phyloP scores from a whole-genome alignment of 805 yeast species.

The Blastobotrys peoriensis region DNA sequence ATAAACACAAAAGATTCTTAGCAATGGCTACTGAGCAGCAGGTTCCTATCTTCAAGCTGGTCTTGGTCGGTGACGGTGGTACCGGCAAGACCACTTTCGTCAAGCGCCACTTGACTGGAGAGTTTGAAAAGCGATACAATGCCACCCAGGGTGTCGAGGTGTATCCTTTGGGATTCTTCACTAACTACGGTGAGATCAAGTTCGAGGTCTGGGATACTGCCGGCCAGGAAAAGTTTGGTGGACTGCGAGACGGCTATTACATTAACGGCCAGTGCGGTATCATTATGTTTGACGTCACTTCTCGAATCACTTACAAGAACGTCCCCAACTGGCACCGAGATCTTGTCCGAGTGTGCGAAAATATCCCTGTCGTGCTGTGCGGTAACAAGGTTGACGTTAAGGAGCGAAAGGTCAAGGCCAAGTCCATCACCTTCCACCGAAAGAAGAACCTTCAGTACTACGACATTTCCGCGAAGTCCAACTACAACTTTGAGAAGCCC shows the following conservation, averaged over 20 bases:
- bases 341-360: slow-evolving; percentile 98
- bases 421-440: slow-evolving; percentile 99
- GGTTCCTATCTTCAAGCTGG: slow-evolving; percentile 96
- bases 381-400: slow-evolving; percentile 99
- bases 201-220: slow-evolving; percentile 99
- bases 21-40: slow-evolving; percentile 32
- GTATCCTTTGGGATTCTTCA: slow-evolving; percentile 95
- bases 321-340: slow-evolving; percentile 99
- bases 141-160: slow-evolving; percentile 99
- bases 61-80: slow-evolving; percentile 99
- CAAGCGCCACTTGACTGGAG: slow-evolving; percentile 98
- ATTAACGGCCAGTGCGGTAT: slow-evolving; percentile 99
- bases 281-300: slow-evolving; percentile 99
- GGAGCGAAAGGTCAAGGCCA: slow-evolving; percentile 99
- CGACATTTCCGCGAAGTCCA: slow-evolving; percentile 99
- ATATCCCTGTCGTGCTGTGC: slow-evolving; percentile 97
- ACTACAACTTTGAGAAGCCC: slow-evolving; percentile 99
- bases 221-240: slow-evolving; percentile 99
- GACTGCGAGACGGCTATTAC: slow-evolving; percentile 98
- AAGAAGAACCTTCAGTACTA: slow-evolving; percentile 99
- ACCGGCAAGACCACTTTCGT: slow-evolving; percentile 99
- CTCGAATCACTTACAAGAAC: slow-evolving; percentile 98
- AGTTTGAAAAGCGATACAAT: slow-evolving; percentile 96
- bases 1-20: slow-evolving; percentile 1
- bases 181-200: slow-evolving; percentile 97